Evolutionary conservation across 139 green algal species (phyloP).

Genomic region (Tetradesmus lagerheimii): DNA sequence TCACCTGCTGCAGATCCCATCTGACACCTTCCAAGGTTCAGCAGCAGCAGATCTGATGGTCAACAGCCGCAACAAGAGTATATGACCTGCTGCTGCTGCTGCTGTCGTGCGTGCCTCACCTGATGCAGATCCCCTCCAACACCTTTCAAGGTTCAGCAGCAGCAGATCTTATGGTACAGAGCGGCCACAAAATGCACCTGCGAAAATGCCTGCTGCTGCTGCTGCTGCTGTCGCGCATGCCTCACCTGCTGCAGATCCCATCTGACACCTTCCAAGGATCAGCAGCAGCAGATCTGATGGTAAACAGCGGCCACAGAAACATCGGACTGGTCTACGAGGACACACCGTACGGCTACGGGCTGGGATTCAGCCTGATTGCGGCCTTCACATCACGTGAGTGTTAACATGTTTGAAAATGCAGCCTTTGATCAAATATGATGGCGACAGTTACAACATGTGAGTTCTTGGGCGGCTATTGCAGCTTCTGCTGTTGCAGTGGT

Average conservation of each 20-base stretch:
- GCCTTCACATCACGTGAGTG: constrained; percentile 14
- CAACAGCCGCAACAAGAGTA: background rate
- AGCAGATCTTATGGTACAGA: background rate
- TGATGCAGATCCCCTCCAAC: background rate
- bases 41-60: background rate
- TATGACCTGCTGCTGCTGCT: background rate
- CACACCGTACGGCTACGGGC: constrained; percentile 13
- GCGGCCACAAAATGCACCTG: background rate
- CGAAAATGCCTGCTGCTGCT: background rate
- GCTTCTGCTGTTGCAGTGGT: too few relatives aligned
- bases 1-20: background rate
- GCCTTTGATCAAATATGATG: too few relatives aligned
- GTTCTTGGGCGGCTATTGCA: too few relatives aligned
- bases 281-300: background rate
- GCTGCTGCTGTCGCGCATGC: background rate
- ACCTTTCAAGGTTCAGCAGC: background rate
- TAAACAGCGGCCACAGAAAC: background rate
- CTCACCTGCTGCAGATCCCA: background rate
- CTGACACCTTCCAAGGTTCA: background rate
- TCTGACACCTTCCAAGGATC: constrained; percentile 4
- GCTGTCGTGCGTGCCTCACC: background rate
- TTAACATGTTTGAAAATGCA: too few relatives aligned
- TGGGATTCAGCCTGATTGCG: constrained; percentile 18
- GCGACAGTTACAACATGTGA: too few relatives aligned
- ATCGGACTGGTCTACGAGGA: background rate